A percentile compares a stretch with the other conserved stretches of the same genome.
phyloP scores from a whole-genome alignment of 177 flowering plant genomes.

The Vitis hybrid region DNA sequence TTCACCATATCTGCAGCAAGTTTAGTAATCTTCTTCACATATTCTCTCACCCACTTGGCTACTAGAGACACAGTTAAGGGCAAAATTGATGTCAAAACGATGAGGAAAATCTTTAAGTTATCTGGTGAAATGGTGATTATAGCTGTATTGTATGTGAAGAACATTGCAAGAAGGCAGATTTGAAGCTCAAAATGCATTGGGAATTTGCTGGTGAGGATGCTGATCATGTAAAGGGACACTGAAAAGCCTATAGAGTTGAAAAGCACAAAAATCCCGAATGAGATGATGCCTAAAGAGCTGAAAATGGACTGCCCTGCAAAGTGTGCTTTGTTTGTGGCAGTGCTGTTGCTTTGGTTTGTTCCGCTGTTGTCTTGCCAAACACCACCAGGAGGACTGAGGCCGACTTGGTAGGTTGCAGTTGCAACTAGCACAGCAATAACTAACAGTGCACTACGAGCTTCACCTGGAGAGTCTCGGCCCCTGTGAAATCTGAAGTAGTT shows the following conservation, averaged over 20 bases:
- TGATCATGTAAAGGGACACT: conserved; percentile 31
- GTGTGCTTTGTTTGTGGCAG: conserved; percentile 1
- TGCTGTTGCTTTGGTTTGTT: background rate
- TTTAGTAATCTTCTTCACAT: too few relatives aligned
- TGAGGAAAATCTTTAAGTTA: background rate
- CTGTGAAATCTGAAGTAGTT: conserved; percentile 44
- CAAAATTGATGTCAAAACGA: background rate
- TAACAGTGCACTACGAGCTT: conserved; percentile 30
- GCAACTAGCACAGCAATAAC: conserved; percentile 39
- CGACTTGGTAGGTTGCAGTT: conserved; percentile 45
- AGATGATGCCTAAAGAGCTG: background rate
- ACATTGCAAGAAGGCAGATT: conserved; percentile 22
- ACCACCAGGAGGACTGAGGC: conserved; percentile 35
- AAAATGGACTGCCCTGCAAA: conserved; percentile 19
- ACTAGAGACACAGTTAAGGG: too few relatives aligned
- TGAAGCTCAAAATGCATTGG: conserved; percentile 31
- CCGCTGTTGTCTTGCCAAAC: conserved; percentile 30
- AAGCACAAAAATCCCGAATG: conserved; percentile 18
- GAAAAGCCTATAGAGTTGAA: conserved; percentile 37
- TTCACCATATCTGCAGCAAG: too few relatives aligned
- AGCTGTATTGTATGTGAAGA: conserved; percentile 23
- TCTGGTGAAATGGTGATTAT: conserved; percentile 17
- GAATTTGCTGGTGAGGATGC: conserved; percentile 28
- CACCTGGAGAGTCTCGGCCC: conserved; percentile 39
- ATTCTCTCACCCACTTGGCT: too few relatives aligned